phyloP scores from a whole-genome alignment of 2,329 filamentous ascomycete genomes.

The Cladosporium sp. region DNA sequence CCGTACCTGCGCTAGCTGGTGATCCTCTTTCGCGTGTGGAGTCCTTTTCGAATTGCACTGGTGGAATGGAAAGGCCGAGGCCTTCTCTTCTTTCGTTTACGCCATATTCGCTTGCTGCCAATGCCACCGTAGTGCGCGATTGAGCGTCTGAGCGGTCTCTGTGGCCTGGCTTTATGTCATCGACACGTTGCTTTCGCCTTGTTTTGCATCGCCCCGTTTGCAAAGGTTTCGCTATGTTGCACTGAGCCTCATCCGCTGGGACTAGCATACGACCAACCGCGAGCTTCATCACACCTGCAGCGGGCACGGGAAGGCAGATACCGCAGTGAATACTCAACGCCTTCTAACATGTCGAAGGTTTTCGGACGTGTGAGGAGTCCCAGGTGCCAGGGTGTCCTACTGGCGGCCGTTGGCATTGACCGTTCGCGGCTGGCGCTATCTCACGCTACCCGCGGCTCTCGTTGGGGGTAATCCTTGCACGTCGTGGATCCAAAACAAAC shows the following conservation, averaged over 20 bases:
- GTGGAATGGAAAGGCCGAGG: neutral
- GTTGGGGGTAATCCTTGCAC: slow-evolving; percentile 8
- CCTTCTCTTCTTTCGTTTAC: too few species aligned
- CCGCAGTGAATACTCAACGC: slow-evolving; percentile 1
- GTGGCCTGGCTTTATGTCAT: neutral
- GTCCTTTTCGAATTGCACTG: neutral
- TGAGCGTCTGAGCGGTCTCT: too few species aligned
- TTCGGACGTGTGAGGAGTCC: slow-evolving; percentile 4
- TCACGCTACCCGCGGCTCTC: slow-evolving; percentile 10
- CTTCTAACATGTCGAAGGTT: slow-evolving; percentile 1
- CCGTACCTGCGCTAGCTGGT: slow-evolving; percentile 8
- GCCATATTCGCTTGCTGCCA: too few species aligned
- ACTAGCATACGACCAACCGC: too few species aligned
- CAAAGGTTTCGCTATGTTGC: neutral
- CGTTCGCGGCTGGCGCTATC: slow-evolving; percentile 8
- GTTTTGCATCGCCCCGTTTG: neutral
- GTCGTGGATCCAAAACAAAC: slow-evolving; percentile 10
- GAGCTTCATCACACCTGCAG: slow-evolving; percentile 5
- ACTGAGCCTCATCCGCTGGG: slow-evolving; percentile 1
- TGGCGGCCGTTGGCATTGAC: slow-evolving; percentile 1
- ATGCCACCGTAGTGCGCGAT: too few species aligned
- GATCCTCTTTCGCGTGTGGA: neutral
- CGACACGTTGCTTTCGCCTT: neutral
- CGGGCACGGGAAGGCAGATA: neutral
- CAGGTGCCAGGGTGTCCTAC: slow-evolving; percentile 6